These are phyloP conservation scores for Eutypella sp. DNA, from an alignment of 2,329 filamentous ascomycete genomes.

Conservation along the genomic window DNA sequence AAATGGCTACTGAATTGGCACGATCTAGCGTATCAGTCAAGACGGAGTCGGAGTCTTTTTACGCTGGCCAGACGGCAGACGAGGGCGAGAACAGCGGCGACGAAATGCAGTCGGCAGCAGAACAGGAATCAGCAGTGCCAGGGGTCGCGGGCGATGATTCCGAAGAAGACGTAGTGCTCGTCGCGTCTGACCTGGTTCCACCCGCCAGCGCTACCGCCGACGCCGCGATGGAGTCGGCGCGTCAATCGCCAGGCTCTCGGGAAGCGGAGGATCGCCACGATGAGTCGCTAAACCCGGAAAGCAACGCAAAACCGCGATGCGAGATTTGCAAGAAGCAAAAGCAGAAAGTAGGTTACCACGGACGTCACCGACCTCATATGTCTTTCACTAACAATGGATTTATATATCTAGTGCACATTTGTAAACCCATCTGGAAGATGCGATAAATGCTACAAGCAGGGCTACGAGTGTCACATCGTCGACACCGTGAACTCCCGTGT, in stretches of 20 bases:
- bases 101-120: neutral
- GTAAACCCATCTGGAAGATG: constrained; percentile 1
- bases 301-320: neutral
- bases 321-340: constrained; percentile 2
- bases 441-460: constrained; percentile 2
- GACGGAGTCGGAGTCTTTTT: neutral
- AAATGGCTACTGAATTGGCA: too few species aligned
- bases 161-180: neutral
- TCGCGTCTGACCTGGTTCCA: constrained; percentile 1
- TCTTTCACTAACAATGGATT: neutral
- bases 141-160: neutral
- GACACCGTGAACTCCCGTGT: neutral
- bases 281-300: neutral
- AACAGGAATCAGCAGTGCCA: neutral
- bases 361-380: too few species aligned
- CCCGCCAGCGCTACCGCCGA: too few species aligned
- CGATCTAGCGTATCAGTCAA: neutral
- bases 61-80: neutral
- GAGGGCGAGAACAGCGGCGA: neutral
- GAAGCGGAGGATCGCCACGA: neutral
- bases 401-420: neutral
- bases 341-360: neutral
- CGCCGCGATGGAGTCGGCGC: neutral
- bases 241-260: neutral
- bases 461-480: constrained; percentile 1